A percentile compares a stretch with the other conserved stretches of the same genome.
Evolutionary conservation across 805 yeast genomes (phyloP).

Genomic region (Ogataea methylovora): DNA sequence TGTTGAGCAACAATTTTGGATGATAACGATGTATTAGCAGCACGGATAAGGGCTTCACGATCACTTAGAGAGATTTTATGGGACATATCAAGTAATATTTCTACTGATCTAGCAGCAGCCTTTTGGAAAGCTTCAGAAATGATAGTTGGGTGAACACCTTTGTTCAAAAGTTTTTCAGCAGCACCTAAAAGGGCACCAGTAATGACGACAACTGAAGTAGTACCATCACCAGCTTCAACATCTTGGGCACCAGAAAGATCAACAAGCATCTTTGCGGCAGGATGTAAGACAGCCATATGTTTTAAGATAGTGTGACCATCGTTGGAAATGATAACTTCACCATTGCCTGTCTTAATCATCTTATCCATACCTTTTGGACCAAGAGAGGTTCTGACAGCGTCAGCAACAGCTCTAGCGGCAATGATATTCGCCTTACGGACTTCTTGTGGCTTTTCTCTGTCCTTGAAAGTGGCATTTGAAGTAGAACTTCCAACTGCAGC

Average conservation of each 20-base stretch:
- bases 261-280: slow-evolving; percentile 96
- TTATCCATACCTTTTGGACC: slow-evolving; percentile 99
- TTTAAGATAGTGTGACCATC: slow-evolving; percentile 96
- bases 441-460: slow-evolving; percentile 92
- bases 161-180: slow-evolving; percentile 80
- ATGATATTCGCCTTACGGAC: slow-evolving; percentile 82
- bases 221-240: slow-evolving; percentile 99
- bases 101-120: slow-evolving; percentile 79
- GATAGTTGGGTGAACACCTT: slow-evolving; percentile 92
- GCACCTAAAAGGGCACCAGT: slow-evolving; percentile 94
- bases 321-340: slow-evolving; percentile 90
- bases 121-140: slow-evolving; percentile 90
- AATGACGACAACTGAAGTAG: slow-evolving; percentile 92
- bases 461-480: slow-evolving; percentile 83
- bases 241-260: slow-evolving; percentile 98
- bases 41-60: slow-evolving; percentile 76
- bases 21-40: slow-evolving; percentile 89
- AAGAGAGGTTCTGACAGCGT: slow-evolving; percentile 88
- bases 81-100: slow-evolving; percentile 79
- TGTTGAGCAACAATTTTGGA: slow-evolving; percentile 95
- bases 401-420: slow-evolving; percentile 93
- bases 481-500: slow-evolving; percentile 15
- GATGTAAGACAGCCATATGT: slow-evolving; percentile 98
- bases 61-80: slow-evolving; percentile 72
- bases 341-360: slow-evolving; percentile 91